Base-by-base conservation (phyloP, 768 basidiomycete species). In the Tricholoma sp. region DNA sequence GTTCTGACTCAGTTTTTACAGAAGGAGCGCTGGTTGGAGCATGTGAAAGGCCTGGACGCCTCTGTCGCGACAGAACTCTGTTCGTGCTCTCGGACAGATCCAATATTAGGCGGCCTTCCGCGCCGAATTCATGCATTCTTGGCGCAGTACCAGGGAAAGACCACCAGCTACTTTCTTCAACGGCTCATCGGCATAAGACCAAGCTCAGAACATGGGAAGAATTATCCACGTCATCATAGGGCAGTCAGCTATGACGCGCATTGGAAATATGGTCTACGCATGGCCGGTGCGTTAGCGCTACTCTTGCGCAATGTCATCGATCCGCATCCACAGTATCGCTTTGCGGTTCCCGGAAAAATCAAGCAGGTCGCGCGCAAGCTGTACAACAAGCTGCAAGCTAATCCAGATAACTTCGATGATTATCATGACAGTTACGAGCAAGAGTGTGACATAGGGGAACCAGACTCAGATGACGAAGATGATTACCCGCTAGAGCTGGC, bases 171-270 rank as follows among this genome's bases (percentile, higher is more conserved):
- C 33, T 50, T 31, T 13, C 39, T 63, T 4, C 61, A 55, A 18
- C 59, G 57, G 1, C 48, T 60, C 10, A 52, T 63, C 13, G 54
- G 61, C 4, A 53, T 50, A 13, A 54, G 57, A 47, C 61, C 61
- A 8, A 41, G 37, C 2, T 9, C 41, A 15, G 61, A 63, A 41
- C 56, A 60, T 33, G 18, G 49, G 4, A 11, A 24, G 3, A 58
- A 31, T 15, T 28, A 44, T 29, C 6, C 37, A 8, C 1, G 53
- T 3, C 54, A 54, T 44, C 61, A 60, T 48, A 17, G 7, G 4
- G 34, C 42, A n/a, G 57, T 63, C 17, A 6, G n/a, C 11, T 55
- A 55, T 55, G 45, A 49, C 1, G 29, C 54, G 12, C 54, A 55
- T 49, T 4, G 9, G 17, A 55, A 49, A 39, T 55, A 49, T n/a